Conservation (phyloP, 768 basidiomycete genomes). For the Tubosaeta sp. region DNA sequence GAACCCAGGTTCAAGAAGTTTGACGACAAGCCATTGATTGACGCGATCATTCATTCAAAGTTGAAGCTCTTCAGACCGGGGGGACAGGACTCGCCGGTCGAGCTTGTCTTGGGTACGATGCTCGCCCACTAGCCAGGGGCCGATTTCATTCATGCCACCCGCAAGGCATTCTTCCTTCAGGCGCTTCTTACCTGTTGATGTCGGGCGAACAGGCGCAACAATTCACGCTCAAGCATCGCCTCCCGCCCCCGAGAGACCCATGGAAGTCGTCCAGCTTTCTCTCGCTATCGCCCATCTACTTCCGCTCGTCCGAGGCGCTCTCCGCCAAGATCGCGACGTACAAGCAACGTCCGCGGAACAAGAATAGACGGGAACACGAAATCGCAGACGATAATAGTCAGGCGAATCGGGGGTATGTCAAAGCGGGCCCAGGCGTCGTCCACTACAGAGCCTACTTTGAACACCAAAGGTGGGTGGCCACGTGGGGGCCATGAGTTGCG, state of each 20-base stretch:
- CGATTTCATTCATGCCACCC: background rate
- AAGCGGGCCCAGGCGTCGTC: conserved; percentile 13
- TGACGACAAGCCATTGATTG: conserved; percentile 35
- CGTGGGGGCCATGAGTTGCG: background rate
- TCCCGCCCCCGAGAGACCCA: conserved; percentile 9
- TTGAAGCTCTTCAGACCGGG: conserved; percentile 31
- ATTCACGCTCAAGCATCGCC: conserved; percentile 19
- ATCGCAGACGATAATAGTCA: conserved; percentile 35
- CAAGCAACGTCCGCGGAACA: conserved; percentile 36
- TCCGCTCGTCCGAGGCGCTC: conserved; percentile 30
- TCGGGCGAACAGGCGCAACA: conserved; percentile 28
- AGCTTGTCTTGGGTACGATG: conserved; percentile 41
- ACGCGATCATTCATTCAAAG: conserved; percentile 22
- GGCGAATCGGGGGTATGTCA: conserved; percentile 37
- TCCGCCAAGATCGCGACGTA: conserved; percentile 36
- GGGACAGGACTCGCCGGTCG: conserved; percentile 29
- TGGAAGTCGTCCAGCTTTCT: conserved; percentile 31
- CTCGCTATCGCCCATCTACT: conserved; percentile 48
- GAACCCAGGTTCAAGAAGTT: conserved; percentile 24
- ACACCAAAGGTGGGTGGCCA: conserved; percentile 37
- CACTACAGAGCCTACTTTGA: conserved; percentile 42
- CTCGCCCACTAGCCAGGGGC: background rate
- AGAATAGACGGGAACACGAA: conserved; percentile 18
- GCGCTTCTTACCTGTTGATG: conserved; percentile 45
- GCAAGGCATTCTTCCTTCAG: conserved; percentile 42